Conservation (phyloP, 2,329 filamentous ascomycete species). For the Alternaria infectoria region DNA sequence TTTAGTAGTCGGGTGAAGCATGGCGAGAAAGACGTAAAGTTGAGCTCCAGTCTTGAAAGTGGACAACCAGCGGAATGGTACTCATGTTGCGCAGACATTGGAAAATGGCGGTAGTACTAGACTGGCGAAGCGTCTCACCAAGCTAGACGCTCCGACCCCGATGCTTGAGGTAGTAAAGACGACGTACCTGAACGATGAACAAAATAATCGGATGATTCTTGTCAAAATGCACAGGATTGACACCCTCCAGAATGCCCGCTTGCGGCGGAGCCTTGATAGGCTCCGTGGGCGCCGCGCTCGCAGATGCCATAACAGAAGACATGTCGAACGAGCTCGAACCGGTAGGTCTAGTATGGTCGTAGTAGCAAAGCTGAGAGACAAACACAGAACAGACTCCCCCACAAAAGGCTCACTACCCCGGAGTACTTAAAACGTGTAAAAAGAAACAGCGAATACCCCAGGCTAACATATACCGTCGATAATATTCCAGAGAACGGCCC, state of each 20-base stretch:
- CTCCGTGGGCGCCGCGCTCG: conserved; percentile 26
- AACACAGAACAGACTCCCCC: not conserved
- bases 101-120: not conserved
- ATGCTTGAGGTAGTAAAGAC: not conserved
- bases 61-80: not conserved
- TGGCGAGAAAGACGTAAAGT: too few relatives aligned
- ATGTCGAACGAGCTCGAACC: conserved; percentile 23
- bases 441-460: not conserved
- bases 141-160: not conserved
- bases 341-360: not conserved
- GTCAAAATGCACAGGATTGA: conserved; percentile 72
- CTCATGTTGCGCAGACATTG: not conserved
- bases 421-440: not conserved
- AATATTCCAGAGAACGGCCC: not conserved
- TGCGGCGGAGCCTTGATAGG: conserved; percentile 55
- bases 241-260: conserved; percentile 73
- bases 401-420: not conserved
- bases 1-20: too few relatives aligned
- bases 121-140: not conserved
- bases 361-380: not conserved
- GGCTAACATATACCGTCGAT: not conserved
- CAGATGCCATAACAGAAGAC: conserved; percentile 30
- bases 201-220: conserved; percentile 74
- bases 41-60: too few relatives aligned
- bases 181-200: conserved; percentile 74